Base-by-base conservation (phyloP, 495 filamentous ascomycete genomes). In the Aspergillus carlsbadensis region DNA sequence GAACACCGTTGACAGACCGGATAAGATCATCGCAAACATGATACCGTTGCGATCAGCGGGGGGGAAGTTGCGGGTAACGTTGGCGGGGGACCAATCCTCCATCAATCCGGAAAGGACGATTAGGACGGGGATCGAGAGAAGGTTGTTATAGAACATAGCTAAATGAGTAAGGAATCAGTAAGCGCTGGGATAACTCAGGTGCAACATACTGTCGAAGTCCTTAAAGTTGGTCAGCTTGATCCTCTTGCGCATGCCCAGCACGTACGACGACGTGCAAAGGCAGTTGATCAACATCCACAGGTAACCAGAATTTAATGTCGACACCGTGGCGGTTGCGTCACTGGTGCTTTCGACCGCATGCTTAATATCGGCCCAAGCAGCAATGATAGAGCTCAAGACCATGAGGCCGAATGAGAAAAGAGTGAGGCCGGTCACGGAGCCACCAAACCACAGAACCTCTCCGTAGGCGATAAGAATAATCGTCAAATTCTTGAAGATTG, bases 101-200 rank as follows among this genome's bases (percentile, higher is more conserved):
- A 89, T 78, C 57, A 96, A 64, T 49, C 96, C 75, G 22, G 95
- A 93, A 75, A 84, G 85, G 59, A 90, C 72, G 47, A 97, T 69
- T 24, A 99, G 84, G 61, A 98, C 87, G 48, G 94, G 94, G 58
- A 99, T 96, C 20, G 92, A 96, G 57, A 99, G 85, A 41, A 99
- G 83, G 73, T 99, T 99, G 84, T 99, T 99, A 80, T 99, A 99
- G 76, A 93, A 99, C 94, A 98, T 98, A 60, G 92, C 93, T 98
- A 61, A 22, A 34, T 11, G 50, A 13, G 63, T 78, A 65, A 81
- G 75, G 58, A 60, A 42, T 29, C 13, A 34, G 22, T 52, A 17
- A 2, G n/a, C 13, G 7, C 48, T 18, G n/a, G 14, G 52, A 44
- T 44, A 37, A 7, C 13, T 20, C 14, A 10, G 17, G 34, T 33